These are phyloP conservation scores for Colletotrichum somersetense DNA, from an alignment of 2,329 filamentous ascomycete species.

Conservation along the genomic window DNA sequence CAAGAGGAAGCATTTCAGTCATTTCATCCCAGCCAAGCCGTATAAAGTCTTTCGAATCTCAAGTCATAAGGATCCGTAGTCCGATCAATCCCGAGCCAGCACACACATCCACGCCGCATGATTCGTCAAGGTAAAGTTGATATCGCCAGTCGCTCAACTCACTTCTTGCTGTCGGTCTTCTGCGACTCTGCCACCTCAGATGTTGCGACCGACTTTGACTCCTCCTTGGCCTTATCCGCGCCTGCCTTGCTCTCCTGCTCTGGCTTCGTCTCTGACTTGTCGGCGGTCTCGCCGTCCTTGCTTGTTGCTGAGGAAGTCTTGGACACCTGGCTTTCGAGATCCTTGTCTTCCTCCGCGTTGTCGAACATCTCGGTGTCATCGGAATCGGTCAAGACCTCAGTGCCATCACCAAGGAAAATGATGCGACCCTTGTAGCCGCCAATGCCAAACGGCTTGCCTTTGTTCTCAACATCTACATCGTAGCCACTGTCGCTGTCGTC, in stretches of 20 bases:
- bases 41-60: conserved; percentile 34
- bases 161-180: conserved; percentile 35
- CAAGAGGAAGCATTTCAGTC: conserved; percentile 42
- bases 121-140: conserved; percentile 28
- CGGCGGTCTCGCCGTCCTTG: conserved; percentile 39
- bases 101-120: conserved; percentile 28
- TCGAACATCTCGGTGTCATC: conserved; percentile 96
- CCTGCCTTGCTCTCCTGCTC: conserved; percentile 40
- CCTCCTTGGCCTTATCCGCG: conserved; percentile 36
- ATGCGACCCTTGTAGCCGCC: conserved; percentile 85
- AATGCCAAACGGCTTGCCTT: conserved; percentile 72
- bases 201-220: conserved; percentile 36
- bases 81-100: conserved; percentile 33
- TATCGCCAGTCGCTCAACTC: conserved; percentile 11
- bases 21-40: conserved; percentile 42
- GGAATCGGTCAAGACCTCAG: conserved; percentile 89
- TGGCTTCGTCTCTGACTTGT: conserved; percentile 47
- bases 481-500: conserved; percentile 84
- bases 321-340: conserved; percentile 85
- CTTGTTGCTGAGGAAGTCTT: conserved; percentile 58
- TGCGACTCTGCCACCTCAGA: conserved; percentile 32
- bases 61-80: conserved; percentile 36
- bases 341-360: conserved; percentile 85
- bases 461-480: conserved; percentile 79
- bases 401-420: conserved; percentile 95